These are phyloP conservation scores for Sideroxylon spinosum DNA, from an alignment of 179 eudicot genomes.

Conservation along the genomic window DNA sequence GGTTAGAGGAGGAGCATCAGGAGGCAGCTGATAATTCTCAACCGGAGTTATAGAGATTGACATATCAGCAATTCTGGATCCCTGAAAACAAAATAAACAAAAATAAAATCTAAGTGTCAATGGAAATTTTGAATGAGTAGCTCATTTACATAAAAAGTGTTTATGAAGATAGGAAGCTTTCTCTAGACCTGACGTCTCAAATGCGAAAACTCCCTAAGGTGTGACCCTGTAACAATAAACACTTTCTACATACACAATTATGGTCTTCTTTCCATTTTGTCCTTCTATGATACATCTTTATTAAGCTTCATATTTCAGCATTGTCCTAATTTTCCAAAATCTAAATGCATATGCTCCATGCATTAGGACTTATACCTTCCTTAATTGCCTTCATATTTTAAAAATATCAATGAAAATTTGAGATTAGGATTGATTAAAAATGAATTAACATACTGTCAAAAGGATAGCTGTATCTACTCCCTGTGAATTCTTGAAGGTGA, in stretches of 20 bases:
- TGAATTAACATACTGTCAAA: slow-evolving; percentile 29
- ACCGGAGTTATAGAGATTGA: slow-evolving; percentile 35
- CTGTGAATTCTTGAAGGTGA: slow-evolving; percentile 44
- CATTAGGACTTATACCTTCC: not conserved
- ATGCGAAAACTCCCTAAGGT: not conserved
- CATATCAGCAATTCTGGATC: slow-evolving; percentile 31
- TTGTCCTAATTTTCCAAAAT: not conserved
- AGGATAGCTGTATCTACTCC: slow-evolving; percentile 45
- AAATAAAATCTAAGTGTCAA: not conserved
- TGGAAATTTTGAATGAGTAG: not conserved
- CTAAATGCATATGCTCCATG: not conserved
- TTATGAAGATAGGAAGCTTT: not conserved
- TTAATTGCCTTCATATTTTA: not conserved
- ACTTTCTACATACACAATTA: not conserved
- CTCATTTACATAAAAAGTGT: not conserved
- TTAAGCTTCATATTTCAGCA: not conserved
- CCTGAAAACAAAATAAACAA: slow-evolving; percentile 20
- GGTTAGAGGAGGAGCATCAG: slow-evolving; percentile 32
- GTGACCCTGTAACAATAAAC: no score
- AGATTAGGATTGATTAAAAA: not conserved
- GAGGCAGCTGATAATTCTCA: slow-evolving; percentile 46
- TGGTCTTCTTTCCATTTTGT: not conserved
- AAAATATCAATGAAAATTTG: not conserved
- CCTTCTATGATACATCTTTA: not conserved
- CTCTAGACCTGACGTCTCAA: not conserved